phyloP scores from a whole-genome alignment of 2,329 filamentous ascomycete genomes.

The Amauroascus niger region DNA sequence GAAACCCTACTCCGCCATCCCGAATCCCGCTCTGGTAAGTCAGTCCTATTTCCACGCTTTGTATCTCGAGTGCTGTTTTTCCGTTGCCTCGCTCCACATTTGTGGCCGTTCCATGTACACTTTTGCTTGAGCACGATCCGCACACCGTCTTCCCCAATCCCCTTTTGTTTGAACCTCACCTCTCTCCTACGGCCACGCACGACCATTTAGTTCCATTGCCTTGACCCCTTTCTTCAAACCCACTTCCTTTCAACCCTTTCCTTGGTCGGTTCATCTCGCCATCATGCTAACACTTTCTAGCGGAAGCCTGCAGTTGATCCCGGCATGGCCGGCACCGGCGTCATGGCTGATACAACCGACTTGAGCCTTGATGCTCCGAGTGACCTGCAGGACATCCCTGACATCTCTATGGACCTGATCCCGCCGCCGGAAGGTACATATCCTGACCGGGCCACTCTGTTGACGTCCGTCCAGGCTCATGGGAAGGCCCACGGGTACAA shows the following conservation, averaged over 20 bases:
- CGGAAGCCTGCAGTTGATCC: constrained; percentile 1
- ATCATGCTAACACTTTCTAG: constrained; percentile 7
- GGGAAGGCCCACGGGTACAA: constrained; percentile 38
- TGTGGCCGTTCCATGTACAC: not conserved
- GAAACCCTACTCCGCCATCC: constrained; percentile 1
- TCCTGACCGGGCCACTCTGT: constrained; percentile 34
- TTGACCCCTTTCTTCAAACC: not conserved
- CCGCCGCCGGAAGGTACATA: constrained; percentile 38
- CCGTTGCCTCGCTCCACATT: constrained; percentile 1
- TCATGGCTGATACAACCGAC: constrained; percentile 36
- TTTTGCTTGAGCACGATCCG: too few relatives aligned
- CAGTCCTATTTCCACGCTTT: constrained; percentile 12
- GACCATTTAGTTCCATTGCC: constrained; percentile 2
- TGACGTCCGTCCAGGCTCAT: constrained; percentile 35
- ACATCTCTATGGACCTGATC: constrained; percentile 34
- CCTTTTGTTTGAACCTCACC: constrained; percentile 4
- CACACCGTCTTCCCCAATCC: too few relatives aligned
- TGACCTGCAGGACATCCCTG: constrained; percentile 39
- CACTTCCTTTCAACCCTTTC: not conserved
- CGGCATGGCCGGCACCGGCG: constrained; percentile 16
- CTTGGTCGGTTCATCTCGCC: not conserved
- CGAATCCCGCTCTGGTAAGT: constrained; percentile 8
- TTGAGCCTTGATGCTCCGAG: constrained; percentile 38
- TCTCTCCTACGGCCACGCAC: constrained; percentile 11
- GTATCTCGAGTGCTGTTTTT: not conserved